phyloP scores from a whole-genome alignment of 169 alveolate species.

The Plasmodium relictum region DNA sequence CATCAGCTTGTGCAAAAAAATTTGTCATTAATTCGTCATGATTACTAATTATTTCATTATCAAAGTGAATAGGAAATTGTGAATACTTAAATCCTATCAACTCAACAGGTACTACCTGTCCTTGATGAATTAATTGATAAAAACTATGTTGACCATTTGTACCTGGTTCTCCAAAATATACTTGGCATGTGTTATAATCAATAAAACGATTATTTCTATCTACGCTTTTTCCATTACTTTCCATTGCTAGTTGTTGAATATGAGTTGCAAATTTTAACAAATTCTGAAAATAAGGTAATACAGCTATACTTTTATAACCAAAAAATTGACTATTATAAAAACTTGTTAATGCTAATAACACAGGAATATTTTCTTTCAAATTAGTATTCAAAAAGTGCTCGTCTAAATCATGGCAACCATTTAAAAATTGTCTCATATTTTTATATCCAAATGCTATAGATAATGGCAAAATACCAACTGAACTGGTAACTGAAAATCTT shows the following conservation, averaged over 20 bases:
- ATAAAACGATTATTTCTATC: constrained; percentile 89
- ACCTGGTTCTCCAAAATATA: constrained; percentile 99
- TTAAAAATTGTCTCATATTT: constrained; percentile 88
- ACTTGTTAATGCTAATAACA: constrained; percentile 95
- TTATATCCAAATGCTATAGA: constrained; percentile 94
- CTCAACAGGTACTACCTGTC: constrained; percentile 96
- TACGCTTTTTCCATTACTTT: constrained; percentile 96
- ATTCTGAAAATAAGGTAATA: constrained; percentile 98
- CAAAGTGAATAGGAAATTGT: constrained; percentile 90
- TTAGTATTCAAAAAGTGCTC: constrained; percentile 90
- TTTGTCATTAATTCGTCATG: constrained; percentile 98
- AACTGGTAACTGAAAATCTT: constrained; percentile 97
- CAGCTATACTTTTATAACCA: constrained; percentile 94
- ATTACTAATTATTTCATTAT: constrained; percentile 80
- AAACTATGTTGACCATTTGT: constrained; percentile 99
- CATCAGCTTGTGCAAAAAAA: constrained; percentile 99
- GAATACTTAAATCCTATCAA: constrained; percentile 96
- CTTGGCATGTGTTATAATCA: constrained; percentile 92
- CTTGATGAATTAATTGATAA: constrained; percentile 98
- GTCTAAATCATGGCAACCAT: constrained; percentile 92
- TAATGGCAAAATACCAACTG: constrained; percentile 98
- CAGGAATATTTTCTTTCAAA: constrained; percentile 92
- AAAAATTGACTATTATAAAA: constrained; percentile 94
- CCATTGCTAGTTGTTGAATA: constrained; percentile 98
- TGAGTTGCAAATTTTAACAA: constrained; percentile 95